Evolutionary conservation across 352 stramenopile genomes (phyloP).

Genomic region (Globisporangium apiculatum): DNA sequence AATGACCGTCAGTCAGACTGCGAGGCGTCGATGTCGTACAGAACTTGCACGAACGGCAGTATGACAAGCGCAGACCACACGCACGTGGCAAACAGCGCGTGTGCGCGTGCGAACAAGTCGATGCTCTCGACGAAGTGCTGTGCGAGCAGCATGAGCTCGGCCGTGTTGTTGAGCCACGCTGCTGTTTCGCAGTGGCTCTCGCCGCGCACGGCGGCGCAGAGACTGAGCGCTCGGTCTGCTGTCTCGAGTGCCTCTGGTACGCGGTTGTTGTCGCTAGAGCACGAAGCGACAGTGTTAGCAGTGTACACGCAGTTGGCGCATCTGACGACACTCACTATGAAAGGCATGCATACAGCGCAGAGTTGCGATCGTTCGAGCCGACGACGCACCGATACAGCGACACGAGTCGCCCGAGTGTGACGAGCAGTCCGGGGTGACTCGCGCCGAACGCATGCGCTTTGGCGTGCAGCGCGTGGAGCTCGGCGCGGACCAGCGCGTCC

Average conservation of each 20-base stretch:
- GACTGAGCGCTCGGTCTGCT: constrained; percentile 28
- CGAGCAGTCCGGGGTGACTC: constrained; percentile 23
- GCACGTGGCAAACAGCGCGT: constrained; percentile 22
- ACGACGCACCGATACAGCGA: constrained; percentile 28
- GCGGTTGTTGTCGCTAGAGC: constrained; percentile 15
- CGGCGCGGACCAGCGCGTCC: constrained; percentile 24
- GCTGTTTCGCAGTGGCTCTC: constrained; percentile 28
- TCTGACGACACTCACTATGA: too few relatives aligned
- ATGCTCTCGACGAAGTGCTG: constrained; percentile 22
- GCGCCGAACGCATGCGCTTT: constrained; percentile 37
- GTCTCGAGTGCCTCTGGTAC: constrained; percentile 24
- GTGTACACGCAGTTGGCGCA: too few relatives aligned
- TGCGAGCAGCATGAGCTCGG: constrained; percentile 27
- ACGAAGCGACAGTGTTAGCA: too few relatives aligned
- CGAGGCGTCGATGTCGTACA: too few relatives aligned
- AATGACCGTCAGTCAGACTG: too few relatives aligned
- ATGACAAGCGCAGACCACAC: background rate
- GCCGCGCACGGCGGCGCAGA: constrained; percentile 32
- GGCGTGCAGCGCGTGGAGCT: constrained; percentile 47
- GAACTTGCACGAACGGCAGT: background rate
- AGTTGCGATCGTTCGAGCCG: background rate
- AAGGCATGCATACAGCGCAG: too few relatives aligned
- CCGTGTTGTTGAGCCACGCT: constrained; percentile 35
- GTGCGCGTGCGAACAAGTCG: constrained; percentile 29
- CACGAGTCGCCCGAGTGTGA: constrained; percentile 28